Evolutionary conservation across 306 rosid species (phyloP).

Genomic region (Albizia julibrissin): DNA sequence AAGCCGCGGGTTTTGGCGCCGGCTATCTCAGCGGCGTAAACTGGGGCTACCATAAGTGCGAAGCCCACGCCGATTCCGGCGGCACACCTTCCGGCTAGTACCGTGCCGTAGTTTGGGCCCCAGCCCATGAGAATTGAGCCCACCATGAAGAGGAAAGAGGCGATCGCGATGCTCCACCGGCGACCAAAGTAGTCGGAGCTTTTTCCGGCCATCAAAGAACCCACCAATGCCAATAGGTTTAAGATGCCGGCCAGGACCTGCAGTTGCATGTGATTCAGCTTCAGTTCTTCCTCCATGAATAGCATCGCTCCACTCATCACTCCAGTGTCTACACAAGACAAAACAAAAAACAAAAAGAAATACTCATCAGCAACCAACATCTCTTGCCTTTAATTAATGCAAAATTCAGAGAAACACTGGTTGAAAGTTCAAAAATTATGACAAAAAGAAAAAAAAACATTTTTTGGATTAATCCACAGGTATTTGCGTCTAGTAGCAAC

Average conservation of each 20-base stretch:
- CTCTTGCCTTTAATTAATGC: background rate
- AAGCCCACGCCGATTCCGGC: slow-evolving; percentile 88
- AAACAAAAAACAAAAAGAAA: too few species aligned
- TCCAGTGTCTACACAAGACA: slow-evolving; percentile 47
- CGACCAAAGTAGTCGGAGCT: slow-evolving; percentile 79
- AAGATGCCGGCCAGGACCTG: slow-evolving; percentile 75
- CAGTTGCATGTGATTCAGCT: slow-evolving; percentile 59
- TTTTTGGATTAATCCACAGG: too few species aligned
- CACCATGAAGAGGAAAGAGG: slow-evolving; percentile 55
- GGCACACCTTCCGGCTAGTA: slow-evolving; percentile 64
- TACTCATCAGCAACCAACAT: background rate
- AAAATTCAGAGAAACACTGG: too few species aligned
- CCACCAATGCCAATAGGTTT: slow-evolving; percentile 68
- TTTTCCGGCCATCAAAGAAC: slow-evolving; percentile 71
- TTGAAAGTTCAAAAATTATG: too few species aligned
- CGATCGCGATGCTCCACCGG: slow-evolving; percentile 63
- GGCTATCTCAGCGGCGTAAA: slow-evolving; percentile 86
- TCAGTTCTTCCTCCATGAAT: slow-evolving; percentile 76
- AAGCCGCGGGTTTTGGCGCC: slow-evolving; percentile 58
- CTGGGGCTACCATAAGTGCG: slow-evolving; percentile 83
- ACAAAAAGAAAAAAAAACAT: too few species aligned
- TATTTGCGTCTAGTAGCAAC: too few species aligned
- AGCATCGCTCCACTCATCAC: slow-evolving; percentile 95
- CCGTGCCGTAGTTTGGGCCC: slow-evolving; percentile 60
- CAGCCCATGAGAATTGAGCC: slow-evolving; percentile 84